Percentiles rank a stretch among this genome's conserved stretches.
Evolutionary conservation across 2,329 filamentous ascomycete genomes (phyloP).

Genomic region (Rhinocladiella similis): DNA sequence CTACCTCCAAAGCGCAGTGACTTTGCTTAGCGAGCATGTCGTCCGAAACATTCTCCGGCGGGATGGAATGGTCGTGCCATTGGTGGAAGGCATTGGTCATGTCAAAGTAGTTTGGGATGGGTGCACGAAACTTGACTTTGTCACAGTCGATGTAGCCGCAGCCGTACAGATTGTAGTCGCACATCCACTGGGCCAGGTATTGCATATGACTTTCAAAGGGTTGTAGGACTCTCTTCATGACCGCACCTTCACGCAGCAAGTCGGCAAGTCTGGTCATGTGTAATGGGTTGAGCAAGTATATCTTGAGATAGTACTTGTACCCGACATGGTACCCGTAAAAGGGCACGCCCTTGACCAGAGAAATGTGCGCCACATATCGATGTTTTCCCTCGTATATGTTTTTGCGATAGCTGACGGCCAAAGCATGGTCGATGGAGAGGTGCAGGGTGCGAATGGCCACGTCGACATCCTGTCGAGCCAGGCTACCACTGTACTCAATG

Average conservation of each 20-base stretch:
- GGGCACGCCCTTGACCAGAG: slow-evolving; percentile 85
- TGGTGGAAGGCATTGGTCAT: slow-evolving; percentile 63
- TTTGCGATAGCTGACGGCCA: slow-evolving; percentile 80
- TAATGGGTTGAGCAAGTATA: slow-evolving; percentile 86
- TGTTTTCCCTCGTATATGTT: slow-evolving; percentile 69
- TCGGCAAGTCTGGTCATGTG: slow-evolving; percentile 87
- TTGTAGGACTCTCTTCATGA: slow-evolving; percentile 81
- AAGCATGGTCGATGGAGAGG: slow-evolving; percentile 83
- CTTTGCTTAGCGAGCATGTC: slow-evolving; percentile 73
- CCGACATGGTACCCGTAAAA: slow-evolving; percentile 97
- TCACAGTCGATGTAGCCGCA: slow-evolving; percentile 79
- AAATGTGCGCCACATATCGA: slow-evolving; percentile 84
- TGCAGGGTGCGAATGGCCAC: slow-evolving; percentile 77
- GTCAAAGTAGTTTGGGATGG: slow-evolving; percentile 69
- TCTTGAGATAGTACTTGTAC: slow-evolving; percentile 86
- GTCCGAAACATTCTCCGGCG: slow-evolving; percentile 59
- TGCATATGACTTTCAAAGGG: slow-evolving; percentile 94
- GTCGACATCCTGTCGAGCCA: slow-evolving; percentile 68
- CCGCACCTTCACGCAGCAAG: slow-evolving; percentile 80
- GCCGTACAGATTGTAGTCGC: slow-evolving; percentile 95
- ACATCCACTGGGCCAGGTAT: slow-evolving; percentile 95
- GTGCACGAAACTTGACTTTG: slow-evolving; percentile 71
- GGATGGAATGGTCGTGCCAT: slow-evolving; percentile 79
- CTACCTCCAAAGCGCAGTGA: slow-evolving; percentile 85
- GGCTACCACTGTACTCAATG: slow-evolving; percentile 74